Evolutionary conservation across 2,329 filamentous ascomycete species (phyloP).

Genomic region (Akanthomyces lecanii): DNA sequence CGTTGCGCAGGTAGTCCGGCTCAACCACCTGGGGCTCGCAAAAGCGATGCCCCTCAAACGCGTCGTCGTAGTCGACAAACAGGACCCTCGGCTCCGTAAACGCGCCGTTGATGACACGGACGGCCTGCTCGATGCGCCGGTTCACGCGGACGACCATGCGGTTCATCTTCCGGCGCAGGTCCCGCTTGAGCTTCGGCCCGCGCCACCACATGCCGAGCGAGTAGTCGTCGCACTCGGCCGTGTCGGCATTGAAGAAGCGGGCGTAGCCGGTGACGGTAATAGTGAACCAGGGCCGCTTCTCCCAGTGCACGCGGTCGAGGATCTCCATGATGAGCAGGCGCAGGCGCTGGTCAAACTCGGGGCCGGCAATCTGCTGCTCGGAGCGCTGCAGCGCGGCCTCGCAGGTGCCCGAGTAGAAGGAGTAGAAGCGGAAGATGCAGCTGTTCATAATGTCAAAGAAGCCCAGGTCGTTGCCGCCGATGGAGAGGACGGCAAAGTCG

Average conservation of each 20-base stretch:
- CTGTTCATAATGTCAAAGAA: constrained; percentile 49
- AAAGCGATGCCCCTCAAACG: constrained; percentile 44
- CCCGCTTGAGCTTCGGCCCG: constrained; percentile 37
- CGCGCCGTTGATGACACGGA: constrained; percentile 34
- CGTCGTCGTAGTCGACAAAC: constrained; percentile 43
- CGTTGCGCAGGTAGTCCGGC: constrained; percentile 39
- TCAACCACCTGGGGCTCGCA: constrained; percentile 38
- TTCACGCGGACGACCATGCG: constrained; percentile 41
- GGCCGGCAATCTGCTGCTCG: constrained; percentile 30
- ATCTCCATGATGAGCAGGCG: constrained; percentile 39
- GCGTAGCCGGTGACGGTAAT: constrained; percentile 46
- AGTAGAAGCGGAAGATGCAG: constrained; percentile 47
- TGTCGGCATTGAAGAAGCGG: constrained; percentile 44
- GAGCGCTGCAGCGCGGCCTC: constrained; percentile 35
- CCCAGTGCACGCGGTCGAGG: constrained; percentile 41
- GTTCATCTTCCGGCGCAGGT: constrained; percentile 40
- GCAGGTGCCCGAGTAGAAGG: constrained; percentile 44
- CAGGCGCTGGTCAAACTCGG: constrained; percentile 37
- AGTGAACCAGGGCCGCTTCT: constrained; percentile 39
- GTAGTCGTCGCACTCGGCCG: constrained; percentile 39
- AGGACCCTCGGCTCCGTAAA: constrained; percentile 36
- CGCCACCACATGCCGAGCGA: constrained; percentile 45
- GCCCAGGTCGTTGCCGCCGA: constrained; percentile 46
- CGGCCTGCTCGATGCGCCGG: constrained; percentile 33
- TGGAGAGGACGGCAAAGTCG: constrained; percentile 43